Conservation (phyloP, 192 early-diverging fungal genomes). For the Chytriomyces sp. region DNA sequence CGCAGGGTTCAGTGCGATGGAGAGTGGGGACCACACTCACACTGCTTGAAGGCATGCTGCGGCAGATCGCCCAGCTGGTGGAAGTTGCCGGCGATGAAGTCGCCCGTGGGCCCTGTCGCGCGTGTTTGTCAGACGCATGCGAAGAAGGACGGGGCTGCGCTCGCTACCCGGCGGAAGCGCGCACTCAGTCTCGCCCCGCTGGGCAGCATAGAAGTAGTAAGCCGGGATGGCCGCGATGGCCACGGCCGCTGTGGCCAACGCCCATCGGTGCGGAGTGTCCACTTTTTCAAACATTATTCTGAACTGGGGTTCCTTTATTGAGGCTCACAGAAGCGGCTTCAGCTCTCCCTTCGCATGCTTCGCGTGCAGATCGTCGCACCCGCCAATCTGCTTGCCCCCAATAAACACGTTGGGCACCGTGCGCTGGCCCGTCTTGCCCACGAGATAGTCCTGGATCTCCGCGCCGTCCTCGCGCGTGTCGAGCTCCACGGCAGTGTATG, state of each 20-base stretch:
- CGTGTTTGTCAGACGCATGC: no score
- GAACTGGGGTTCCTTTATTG: no score
- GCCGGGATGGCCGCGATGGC: no score
- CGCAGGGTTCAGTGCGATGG: background rate
- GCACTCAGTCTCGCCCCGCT: no score
- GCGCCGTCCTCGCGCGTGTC: conserved; percentile 43
- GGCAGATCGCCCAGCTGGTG: background rate
- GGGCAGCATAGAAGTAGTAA: no score
- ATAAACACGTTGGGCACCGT: conserved; percentile 59
- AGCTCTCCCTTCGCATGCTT: conserved; percentile 34
- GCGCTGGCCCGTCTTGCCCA: conserved; percentile 44
- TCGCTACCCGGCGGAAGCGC: no score
- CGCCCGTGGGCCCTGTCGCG: background rate
- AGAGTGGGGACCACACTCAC: background rate
- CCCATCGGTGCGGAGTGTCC: no score
- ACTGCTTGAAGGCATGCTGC: background rate
- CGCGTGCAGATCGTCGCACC: conserved; percentile 45
- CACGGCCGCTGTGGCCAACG: no score
- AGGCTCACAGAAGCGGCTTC: conserved; percentile 23
- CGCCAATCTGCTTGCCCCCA: conserved; percentile 39
- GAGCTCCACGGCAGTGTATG: conserved; percentile 40
- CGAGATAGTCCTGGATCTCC: conserved; percentile 51
- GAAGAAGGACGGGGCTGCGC: no score
- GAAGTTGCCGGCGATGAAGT: background rate
- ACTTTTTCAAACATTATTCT: no score